Base-by-base conservation (phyloP, 805 yeast species). In the Kuraishia borneana region DNA sequence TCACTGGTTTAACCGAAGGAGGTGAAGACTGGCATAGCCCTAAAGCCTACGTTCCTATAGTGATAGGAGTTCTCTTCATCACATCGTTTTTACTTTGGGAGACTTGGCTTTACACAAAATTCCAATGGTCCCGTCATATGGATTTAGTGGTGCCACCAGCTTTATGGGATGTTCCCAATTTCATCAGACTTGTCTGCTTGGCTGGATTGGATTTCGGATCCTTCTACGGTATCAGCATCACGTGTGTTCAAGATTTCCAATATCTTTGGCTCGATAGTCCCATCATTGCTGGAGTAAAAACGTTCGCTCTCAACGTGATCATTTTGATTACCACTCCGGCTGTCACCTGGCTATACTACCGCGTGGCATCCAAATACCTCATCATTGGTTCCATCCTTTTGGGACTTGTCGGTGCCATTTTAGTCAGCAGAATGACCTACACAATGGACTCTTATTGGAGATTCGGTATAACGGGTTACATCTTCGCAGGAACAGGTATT, bases 1-100 rank as follows among this genome's bases (percentile, higher is more conserved):
- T 61, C 17, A 48, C 56, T 9, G 68, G 63, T 1, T 42, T 61
- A 30, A 59, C 63, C 1, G 57, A 58, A 39, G 63, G 61, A 14
- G 66, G 65, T 17, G 53, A 50, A 6, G 42, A 49, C 0, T 61
- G 66, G 66, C 42, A 44, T 2, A 37, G 44, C 5, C 57, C 65
- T 3, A 37, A 45, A 9, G 50, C 58, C 2, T 61, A 58, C 35
- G 61, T 57, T 6, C 53, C 65, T 0, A 37, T 61, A 1, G 40
- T 51, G 3, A 34, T 60, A 30, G 65, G 65, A 3, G 31, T 53
- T 3, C 13, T 54, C 3, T 33, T 51, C 7, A 26, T 54, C 6
- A 18, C 42, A 10, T 18, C 22, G 9, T 50, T 41, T 31, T 39
- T 49, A 23, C 14, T 44, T 8, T 51, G 45, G 42, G 65, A 59